A percentile compares a stretch with the other conserved stretches of the same genome.
phyloP scores from a whole-genome alignment of 345 rosid genomes.

The Eucalyptus cloeziana region DNA sequence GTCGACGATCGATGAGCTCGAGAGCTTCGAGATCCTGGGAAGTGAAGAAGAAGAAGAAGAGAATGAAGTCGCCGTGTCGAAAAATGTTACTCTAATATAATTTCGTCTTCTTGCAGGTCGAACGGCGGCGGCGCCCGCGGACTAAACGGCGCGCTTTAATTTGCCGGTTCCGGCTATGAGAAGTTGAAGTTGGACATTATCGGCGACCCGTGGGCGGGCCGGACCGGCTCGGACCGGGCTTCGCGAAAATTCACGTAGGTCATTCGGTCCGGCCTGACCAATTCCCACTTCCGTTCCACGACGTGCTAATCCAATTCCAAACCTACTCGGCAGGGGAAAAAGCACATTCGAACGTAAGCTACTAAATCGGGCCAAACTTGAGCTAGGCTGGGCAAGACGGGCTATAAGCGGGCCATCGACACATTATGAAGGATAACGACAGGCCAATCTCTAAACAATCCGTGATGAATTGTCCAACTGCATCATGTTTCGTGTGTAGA shows the following conservation, averaged over 20 bases:
- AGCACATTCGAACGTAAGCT: background rate
- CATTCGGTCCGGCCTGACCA: background rate
- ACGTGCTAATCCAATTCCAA: background rate
- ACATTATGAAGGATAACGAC: background rate
- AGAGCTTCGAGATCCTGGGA: background rate
- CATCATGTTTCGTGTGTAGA: fast-evolving
- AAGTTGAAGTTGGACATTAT: background rate
- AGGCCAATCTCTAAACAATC: background rate
- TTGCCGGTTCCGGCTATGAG: background rate
- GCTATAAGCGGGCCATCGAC: background rate
- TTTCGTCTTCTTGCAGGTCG: background rate
- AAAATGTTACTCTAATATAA: background rate
- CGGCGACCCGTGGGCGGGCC: background rate
- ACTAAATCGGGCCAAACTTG: background rate
- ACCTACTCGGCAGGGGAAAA: background rate
- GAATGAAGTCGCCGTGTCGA: background rate
- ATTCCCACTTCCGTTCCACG: background rate
- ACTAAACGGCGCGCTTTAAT: background rate
- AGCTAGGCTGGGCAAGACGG: background rate
- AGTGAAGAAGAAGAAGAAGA: background rate
- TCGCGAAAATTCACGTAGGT: background rate
- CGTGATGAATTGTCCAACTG: fast-evolving
- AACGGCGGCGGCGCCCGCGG: background rate
- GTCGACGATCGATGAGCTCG: background rate
- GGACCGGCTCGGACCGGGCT: background rate